phyloP scores from a whole-genome alignment of 2,329 filamentous ascomycete species.

The Diplodia sapinea region DNA sequence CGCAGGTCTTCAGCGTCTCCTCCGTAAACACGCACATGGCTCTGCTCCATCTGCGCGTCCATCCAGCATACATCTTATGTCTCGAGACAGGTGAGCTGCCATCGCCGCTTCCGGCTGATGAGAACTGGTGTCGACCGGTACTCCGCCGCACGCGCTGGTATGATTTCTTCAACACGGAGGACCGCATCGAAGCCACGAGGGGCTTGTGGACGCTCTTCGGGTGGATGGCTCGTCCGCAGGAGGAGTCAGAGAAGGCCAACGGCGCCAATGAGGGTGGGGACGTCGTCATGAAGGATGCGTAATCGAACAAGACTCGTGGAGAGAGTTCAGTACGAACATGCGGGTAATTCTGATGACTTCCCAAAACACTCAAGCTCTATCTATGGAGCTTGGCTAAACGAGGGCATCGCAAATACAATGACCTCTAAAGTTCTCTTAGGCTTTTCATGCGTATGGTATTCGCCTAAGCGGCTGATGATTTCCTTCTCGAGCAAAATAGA shows the following conservation, averaged over 20 bases:
- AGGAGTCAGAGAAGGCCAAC: neutral
- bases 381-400: neutral
- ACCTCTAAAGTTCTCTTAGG: neutral
- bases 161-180: slow-evolving; percentile 60
- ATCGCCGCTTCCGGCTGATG: slow-evolving; percentile 36
- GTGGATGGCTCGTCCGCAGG: slow-evolving; percentile 16
- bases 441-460: neutral
- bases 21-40: slow-evolving; percentile 68
- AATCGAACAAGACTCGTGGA: neutral
- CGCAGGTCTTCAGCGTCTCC: slow-evolving; percentile 65
- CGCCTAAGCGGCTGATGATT: neutral
- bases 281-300: slow-evolving; percentile 21
- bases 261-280: slow-evolving; percentile 6
- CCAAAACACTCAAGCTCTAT: neutral
- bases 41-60: slow-evolving; percentile 64
- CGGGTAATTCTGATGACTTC: neutral
- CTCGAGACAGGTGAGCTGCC: slow-evolving; percentile 52
- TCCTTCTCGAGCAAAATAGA: slow-evolving; percentile 3
- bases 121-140: slow-evolving; percentile 57
- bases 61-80: slow-evolving; percentile 62
- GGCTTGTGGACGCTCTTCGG: slow-evolving; percentile 64
- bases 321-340: neutral
- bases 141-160: slow-evolving; percentile 65
- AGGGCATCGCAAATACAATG: neutral
- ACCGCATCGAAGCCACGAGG: slow-evolving; percentile 62